phyloP scores from a whole-genome alignment of 148 eudicot species.

The Dysphania ambrosioides region DNA sequence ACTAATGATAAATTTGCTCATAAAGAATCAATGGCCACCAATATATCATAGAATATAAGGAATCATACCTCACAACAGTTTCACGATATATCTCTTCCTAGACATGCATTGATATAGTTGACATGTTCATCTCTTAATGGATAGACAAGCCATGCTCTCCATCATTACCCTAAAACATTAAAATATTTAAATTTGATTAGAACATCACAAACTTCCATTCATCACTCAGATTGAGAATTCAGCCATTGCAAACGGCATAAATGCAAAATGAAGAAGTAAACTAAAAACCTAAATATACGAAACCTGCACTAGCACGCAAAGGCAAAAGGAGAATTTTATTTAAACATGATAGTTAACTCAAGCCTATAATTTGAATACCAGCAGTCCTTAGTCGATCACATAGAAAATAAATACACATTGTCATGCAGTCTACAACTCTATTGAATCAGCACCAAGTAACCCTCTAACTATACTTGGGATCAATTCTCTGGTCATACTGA shows the following conservation, averaged over 20 bases:
- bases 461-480: not conserved
- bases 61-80: conserved; percentile 18
- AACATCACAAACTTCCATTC: not conserved
- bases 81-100: conserved; percentile 4
- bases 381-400: not conserved
- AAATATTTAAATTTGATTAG: not conserved
- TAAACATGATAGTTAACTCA: not conserved
- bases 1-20: not conserved
- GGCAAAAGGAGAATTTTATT: not conserved
- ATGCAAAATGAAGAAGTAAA: not conserved
- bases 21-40: not conserved
- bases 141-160: not conserved
- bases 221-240: not conserved
- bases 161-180: conserved; percentile 12
- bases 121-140: not conserved
- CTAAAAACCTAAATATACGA: not conserved
- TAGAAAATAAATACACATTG: not conserved
- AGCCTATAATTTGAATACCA: too few relatives aligned
- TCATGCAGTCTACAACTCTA: not conserved
- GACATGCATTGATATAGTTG: conserved; percentile 13
- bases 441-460: not conserved
- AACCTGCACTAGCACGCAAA: conserved; percentile 1
- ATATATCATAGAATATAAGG: not conserved
- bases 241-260: not conserved
- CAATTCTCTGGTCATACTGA: not conserved